These are phyloP conservation scores for Forsythia viridissima DNA, from an alignment of 257 asterid species.

Conservation along the genomic window DNA sequence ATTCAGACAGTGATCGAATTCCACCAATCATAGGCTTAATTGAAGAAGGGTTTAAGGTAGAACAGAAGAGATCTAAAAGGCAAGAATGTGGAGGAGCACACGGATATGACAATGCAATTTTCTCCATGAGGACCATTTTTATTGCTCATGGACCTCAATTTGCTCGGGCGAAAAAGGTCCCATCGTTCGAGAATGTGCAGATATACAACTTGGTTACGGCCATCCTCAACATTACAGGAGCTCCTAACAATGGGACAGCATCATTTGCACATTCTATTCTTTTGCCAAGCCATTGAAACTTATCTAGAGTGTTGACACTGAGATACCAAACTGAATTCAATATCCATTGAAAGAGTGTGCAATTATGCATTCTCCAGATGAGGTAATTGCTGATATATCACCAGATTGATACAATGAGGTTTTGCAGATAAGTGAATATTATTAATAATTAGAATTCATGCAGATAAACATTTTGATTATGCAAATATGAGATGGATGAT, in stretches of 20 bases:
- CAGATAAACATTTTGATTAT: neutral
- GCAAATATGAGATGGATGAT: slow-evolving; percentile 7
- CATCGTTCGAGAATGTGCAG: slow-evolving; percentile 73
- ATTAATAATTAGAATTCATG: neutral
- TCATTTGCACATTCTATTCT: slow-evolving; percentile 49
- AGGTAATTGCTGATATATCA: neutral
- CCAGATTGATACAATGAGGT: neutral
- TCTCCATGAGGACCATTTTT: slow-evolving; percentile 81
- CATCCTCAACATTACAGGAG: slow-evolving; percentile 58
- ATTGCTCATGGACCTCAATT: slow-evolving; percentile 77
- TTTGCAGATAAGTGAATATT: neutral
- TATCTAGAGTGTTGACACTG: neutral
- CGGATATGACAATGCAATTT: slow-evolving; percentile 70
- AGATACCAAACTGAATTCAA: slow-evolving; percentile 1
- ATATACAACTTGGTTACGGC: slow-evolving; percentile 63
- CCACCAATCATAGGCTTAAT: slow-evolving; percentile 24
- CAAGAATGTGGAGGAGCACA: slow-evolving; percentile 84
- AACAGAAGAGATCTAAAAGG: slow-evolving; percentile 21
- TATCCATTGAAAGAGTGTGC: neutral
- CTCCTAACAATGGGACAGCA: slow-evolving; percentile 63
- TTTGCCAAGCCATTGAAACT: slow-evolving; percentile 41
- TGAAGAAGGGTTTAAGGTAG: slow-evolving; percentile 27
- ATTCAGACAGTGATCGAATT: slow-evolving; percentile 20
- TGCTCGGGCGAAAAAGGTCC: slow-evolving; percentile 53
- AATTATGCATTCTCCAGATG: slow-evolving; percentile 1